Evolutionary conservation across 768 basidiomycete species (phyloP), one percentile per base, ranked within the genome.

Genomic region (Auriculariales sp.): DNA sequence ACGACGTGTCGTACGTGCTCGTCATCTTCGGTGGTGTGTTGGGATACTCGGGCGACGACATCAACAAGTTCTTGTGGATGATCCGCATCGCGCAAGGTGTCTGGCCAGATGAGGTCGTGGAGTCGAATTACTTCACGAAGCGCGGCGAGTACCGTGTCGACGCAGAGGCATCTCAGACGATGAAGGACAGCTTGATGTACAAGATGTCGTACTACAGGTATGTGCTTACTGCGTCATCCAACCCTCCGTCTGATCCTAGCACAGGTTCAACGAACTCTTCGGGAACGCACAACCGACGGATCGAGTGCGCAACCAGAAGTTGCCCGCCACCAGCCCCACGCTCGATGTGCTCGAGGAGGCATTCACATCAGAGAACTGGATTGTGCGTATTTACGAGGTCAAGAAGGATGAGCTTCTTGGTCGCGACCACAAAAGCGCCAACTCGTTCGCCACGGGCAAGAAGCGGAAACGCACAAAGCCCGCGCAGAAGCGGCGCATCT

Each of bases 51-150:
- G 95, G 94, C 12, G 95, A 99, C 62, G 95, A 99, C 62, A 86
- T 99, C 71, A 99, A 99, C 78, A 99, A 99, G 68, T 99, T 97
- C 77, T 67, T 99, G 46, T 97, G 93, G 93, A 97, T 97, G 89
- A 83, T 97, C 52, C 79, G 88, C 49, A 90, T 91, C 56, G 79
- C 89, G 3, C 91, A 94, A 59, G 93, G 93, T 46, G 84, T 94
- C 28, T 97, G 93, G 93, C 95, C 95, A 0, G 91, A 98, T 30
- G 95, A 98, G 66, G 87, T 99, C 53, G 90, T 88, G 62, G 95
- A 99, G 66, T 75, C 81, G 31, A 84, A 85, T 62, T 99, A 87
- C 70, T 99, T 99, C 67, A 98, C 85, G 0, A 71, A 80, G 22
- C 69, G 83, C 12, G 95, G 95, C 39, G 95, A 98, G 62, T 99